Conservation (phyloP, 202 grass and related monocot species). For the Dendrocalamus latiflorus region DNA sequence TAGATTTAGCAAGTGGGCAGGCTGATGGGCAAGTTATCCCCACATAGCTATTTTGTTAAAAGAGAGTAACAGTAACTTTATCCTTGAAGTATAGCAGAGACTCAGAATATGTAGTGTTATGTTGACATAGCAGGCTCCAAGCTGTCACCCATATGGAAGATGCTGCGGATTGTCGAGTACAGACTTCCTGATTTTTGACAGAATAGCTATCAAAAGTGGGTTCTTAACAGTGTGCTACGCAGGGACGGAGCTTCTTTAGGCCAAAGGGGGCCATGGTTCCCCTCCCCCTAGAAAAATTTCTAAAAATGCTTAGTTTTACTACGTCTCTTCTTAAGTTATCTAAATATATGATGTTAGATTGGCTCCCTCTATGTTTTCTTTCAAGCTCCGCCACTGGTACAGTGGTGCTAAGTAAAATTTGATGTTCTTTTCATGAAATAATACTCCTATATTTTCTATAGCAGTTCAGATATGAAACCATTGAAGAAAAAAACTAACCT, state of each 20-base stretch:
- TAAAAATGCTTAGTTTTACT: neutral
- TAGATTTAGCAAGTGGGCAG: too few species aligned
- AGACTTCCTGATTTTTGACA: neutral
- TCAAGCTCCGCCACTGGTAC: neutral
- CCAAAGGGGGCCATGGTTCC: neutral
- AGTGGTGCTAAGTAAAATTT: neutral
- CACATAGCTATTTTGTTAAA: too few species aligned
- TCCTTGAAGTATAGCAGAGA: too few species aligned
- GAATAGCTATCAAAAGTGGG: neutral
- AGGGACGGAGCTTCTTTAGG: neutral
- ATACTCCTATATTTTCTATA: conserved; percentile 4
- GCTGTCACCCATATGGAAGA: conserved; percentile 7
- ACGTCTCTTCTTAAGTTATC: neutral
- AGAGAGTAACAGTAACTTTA: too few species aligned
- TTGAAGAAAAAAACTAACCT: conserved; percentile 32
- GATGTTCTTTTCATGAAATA: neutral
- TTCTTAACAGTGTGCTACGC: neutral
- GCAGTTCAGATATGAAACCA: neutral
- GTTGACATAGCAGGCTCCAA: neutral
- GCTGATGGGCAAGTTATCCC: too few species aligned
- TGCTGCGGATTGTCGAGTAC: neutral
- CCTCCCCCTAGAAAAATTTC: too few species aligned
- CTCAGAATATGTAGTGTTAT: neutral
- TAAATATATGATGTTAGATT: neutral
- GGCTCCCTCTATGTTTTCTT: neutral